Conservation (phyloP, 352 stramenopile genomes). For the Thraustochytrium aureum region DNA sequence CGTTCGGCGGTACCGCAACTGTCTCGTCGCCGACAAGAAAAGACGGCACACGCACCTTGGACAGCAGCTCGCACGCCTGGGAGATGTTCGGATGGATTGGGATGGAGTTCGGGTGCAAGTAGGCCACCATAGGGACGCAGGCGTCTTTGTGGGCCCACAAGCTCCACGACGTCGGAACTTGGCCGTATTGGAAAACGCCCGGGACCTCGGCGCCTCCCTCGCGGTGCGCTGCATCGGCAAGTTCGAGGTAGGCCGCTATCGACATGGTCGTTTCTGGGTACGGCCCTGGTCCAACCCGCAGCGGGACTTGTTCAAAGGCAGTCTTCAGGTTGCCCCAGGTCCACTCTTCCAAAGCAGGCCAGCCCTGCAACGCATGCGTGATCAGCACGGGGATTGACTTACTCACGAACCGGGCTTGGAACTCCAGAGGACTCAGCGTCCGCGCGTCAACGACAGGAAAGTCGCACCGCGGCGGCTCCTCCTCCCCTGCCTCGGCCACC, state of each 20-base stretch:
- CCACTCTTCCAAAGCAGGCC: slow-evolving; percentile 36
- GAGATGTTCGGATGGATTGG: slow-evolving; percentile 51
- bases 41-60: slow-evolving; percentile 25
- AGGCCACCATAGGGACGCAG: slow-evolving; percentile 28
- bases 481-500: too few species aligned
- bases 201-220: slow-evolving; percentile 25
- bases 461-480: slow-evolving; percentile 29
- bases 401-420: slow-evolving; percentile 33
- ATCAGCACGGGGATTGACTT: slow-evolving; percentile 24
- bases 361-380: slow-evolving; percentile 24
- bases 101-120: slow-evolving; percentile 14
- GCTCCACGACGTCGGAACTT: slow-evolving; percentile 51
- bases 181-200: slow-evolving; percentile 52
- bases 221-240: background rate
- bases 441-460: slow-evolving; percentile 29
- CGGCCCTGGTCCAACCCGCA: slow-evolving; percentile 44
- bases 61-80: slow-evolving; percentile 35
- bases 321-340: slow-evolving; percentile 34
- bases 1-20: slow-evolving; percentile 9
- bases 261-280: slow-evolving; percentile 39
- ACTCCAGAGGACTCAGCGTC: slow-evolving; percentile 19
- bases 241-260: slow-evolving; percentile 41
- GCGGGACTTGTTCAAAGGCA: slow-evolving; percentile 9
- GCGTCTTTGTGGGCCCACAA: slow-evolving; percentile 53
- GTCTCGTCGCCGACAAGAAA: slow-evolving; percentile 48